Evolutionary conservation across 2,329 filamentous ascomycete species (phyloP), one percentile per base, ranked within the genome.

Genomic region (Colletotrichum cereale): DNA sequence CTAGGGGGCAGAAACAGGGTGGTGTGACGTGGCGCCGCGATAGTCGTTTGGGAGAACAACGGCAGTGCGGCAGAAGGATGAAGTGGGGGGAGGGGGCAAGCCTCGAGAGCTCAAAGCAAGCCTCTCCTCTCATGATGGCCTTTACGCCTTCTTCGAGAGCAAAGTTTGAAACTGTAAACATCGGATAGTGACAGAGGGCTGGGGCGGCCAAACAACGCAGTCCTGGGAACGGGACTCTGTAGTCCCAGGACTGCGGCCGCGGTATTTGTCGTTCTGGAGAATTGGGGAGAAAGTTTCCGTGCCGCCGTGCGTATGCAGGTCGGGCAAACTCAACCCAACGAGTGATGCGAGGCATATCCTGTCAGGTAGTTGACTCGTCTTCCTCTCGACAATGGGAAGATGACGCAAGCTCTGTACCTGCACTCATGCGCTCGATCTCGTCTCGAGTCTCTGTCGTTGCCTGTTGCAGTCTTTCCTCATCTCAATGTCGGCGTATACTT

Each of bases 151-250:
- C 31, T 47, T 48, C 44, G 29, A 29, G 56, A 57, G 52, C 31
- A 58, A 38, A 42, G 26, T 44, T 66, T 21, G 60, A 71, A 71
- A 71, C 63, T 57, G 55, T 67, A 71, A 71, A 71, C 26, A 57
- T 67, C 56, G 64, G 64, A 62, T 53, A 52, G 42, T 36, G 44
- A 58, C 50, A 47, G 36, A 63, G 26, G 42, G 36, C 11, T 60
- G 36, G 21, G 21, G n/a, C 29, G 26, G 29, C 26, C 34, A 14
- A 47, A 18, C 29, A 55, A 55, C 36, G 26, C 42, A 50, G 38
- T 26, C 53, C 38, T 10, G 10, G 14, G 6, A 40, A 4, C 42
- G 21, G n/a, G n/a, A n/a, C n/a, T n/a, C n/a, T 7, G 18, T 24
- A 36, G 63, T 62, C 57, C 68, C 68, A 26, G 24, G 68, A 62